phyloP scores from a whole-genome alignment of 768 basidiomycete genomes.

The Gloeostereum incarnatum region DNA sequence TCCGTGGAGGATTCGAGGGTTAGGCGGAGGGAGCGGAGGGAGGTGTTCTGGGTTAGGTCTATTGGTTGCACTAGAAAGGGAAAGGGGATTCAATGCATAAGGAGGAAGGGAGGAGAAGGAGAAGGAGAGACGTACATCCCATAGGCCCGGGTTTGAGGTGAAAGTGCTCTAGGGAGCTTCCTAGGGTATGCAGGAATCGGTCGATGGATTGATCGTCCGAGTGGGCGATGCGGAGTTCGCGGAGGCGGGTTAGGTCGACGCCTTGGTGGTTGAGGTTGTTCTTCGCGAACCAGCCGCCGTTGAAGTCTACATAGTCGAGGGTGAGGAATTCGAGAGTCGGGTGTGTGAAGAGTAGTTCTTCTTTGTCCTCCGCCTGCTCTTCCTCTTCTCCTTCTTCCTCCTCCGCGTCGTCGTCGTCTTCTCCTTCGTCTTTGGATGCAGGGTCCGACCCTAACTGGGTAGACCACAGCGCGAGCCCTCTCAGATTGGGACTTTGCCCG shows the following conservation, averaged over 20 bases:
- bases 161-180: slow-evolving; percentile 27
- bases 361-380: not conserved
- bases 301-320: slow-evolving; percentile 28
- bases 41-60: slow-evolving; percentile 22
- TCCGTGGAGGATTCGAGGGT: slow-evolving; percentile 29
- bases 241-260: slow-evolving; percentile 24
- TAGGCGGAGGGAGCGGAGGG: slow-evolving; percentile 27
- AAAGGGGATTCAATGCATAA: slow-evolving; percentile 21
- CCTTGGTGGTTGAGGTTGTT: slow-evolving; percentile 30
- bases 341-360: not conserved
- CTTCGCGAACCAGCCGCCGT: too few relatives aligned
- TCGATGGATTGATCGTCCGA: slow-evolving; percentile 26
- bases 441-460: slow-evolving; percentile 3
- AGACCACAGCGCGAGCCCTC: slow-evolving; percentile 24
- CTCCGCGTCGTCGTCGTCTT: slow-evolving; percentile 17
- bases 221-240: slow-evolving; percentile 32
- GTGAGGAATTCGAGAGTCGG: slow-evolving; percentile 25
- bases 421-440: slow-evolving; percentile 18
- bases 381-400: slow-evolving; percentile 6
- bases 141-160: too few relatives aligned
- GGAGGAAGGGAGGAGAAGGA: slow-evolving; percentile 31
- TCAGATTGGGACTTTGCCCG: slow-evolving; percentile 22
- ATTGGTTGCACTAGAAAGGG: slow-evolving; percentile 22
- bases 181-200: slow-evolving; percentile 23
- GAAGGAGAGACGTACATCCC: too few relatives aligned